phyloP scores from a whole-genome alignment of 306 rosid genomes.

The Coriaria nepalensis region DNA sequence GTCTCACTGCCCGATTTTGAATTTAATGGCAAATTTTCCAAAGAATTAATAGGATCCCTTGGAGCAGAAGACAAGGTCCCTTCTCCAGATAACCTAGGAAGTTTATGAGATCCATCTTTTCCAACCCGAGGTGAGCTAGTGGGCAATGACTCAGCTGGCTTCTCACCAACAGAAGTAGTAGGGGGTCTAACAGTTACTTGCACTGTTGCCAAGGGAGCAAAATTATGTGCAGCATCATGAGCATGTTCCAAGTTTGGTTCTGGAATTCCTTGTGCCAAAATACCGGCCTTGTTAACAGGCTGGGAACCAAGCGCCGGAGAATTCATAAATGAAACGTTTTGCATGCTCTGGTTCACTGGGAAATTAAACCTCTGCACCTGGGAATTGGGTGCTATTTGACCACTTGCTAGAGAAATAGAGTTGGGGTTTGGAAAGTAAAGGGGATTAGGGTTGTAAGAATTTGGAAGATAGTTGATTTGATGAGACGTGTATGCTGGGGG shows the following conservation, averaged over 20 bases:
- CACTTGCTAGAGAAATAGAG: constrained; percentile 49
- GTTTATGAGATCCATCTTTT: constrained; percentile 31
- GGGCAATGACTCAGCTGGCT: constrained; percentile 24
- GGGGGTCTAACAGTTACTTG: constrained; percentile 37
- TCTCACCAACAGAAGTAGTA: constrained; percentile 26
- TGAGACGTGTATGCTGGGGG: constrained; percentile 43
- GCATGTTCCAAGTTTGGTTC: constrained; percentile 40
- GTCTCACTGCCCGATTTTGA: constrained; percentile 28
- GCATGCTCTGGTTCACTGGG: constrained; percentile 44
- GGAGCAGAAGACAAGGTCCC: constrained; percentile 21
- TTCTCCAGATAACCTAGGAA: constrained; percentile 27
- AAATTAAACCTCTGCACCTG: constrained; percentile 56
- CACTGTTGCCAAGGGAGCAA: constrained; percentile 23
- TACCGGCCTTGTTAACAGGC: constrained; percentile 37
- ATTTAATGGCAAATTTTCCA: constrained; percentile 21
- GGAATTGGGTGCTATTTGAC: constrained; percentile 47
- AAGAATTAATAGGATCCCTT: constrained; percentile 19
- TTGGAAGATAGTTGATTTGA: constrained; percentile 33
- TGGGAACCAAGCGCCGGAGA: constrained; percentile 25
- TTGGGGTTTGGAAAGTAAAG: constrained; percentile 25
- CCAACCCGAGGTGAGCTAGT: constrained; percentile 24
- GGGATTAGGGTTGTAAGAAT: constrained; percentile 29
- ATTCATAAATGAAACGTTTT: constrained; percentile 31
- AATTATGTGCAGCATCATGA: constrained; percentile 40
- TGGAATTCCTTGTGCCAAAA: constrained; percentile 24